A percentile compares a stretch with the other conserved stretches of the same genome.
Evolutionary conservation across 2,329 filamentous ascomycete genomes (phyloP).

Genomic region (Fusarium globosum): DNA sequence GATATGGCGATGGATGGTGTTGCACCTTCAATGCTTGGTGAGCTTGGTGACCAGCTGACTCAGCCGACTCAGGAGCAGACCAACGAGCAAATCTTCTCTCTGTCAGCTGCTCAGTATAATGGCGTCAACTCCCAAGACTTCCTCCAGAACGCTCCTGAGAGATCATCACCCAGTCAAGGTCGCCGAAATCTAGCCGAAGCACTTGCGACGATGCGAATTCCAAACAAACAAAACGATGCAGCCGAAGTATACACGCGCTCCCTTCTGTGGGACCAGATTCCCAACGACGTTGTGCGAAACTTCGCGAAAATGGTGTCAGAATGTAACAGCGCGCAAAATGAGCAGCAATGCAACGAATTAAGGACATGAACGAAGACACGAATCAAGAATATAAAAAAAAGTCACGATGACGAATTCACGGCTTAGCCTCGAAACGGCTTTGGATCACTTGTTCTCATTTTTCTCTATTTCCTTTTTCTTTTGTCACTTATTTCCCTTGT

Average conservation of each 20-base stretch:
- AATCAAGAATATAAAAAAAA: conserved; percentile 43
- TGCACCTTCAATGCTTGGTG: conserved; percentile 70
- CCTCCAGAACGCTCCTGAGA: conserved; percentile 66
- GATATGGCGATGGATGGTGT: conserved; percentile 52
- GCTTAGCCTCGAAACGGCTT: conserved; percentile 35
- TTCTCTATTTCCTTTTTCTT: conserved; percentile 26
- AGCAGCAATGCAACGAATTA: conserved; percentile 57
- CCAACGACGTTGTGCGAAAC: conserved; percentile 88
- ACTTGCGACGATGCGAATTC: conserved; percentile 79
- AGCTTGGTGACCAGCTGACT: conserved; percentile 75
- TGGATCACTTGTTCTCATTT: conserved; percentile 24
- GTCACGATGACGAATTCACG: conserved; percentile 52
- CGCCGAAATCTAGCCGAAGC: conserved; percentile 84
- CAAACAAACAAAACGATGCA: conserved; percentile 73
- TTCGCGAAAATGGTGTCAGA: conserved; percentile 93
- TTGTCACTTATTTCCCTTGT: conserved; percentile 34
- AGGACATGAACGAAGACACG: conserved; percentile 53
- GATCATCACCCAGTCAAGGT: conserved; percentile 66
- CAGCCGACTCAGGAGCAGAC: conserved; percentile 86
- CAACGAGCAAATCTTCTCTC: conserved; percentile 86
- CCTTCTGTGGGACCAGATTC: conserved; percentile 93
- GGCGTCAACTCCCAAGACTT: conserved; percentile 76
- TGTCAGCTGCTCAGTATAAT: conserved; percentile 90
- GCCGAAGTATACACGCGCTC: conserved; percentile 94
- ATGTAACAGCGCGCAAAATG: conserved; percentile 64